Evolutionary conservation across 345 rosid species (phyloP).

Genomic region (Rubroshorea leprosula): DNA sequence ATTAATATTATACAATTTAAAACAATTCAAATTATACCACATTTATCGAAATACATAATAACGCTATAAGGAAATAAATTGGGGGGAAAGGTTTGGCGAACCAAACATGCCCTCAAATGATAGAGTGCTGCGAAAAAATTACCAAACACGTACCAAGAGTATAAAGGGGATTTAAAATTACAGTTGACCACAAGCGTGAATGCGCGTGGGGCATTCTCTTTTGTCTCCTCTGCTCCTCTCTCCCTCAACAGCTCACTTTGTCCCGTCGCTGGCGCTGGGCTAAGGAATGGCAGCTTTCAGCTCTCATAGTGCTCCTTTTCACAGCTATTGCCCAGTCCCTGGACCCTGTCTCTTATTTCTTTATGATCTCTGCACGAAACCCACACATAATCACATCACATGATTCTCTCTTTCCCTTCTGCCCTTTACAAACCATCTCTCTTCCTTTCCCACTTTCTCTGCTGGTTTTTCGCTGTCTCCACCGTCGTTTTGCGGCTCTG

Average conservation of each 20-base stretch:
- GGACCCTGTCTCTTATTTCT: not conserved
- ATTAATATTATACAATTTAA: too few relatives aligned
- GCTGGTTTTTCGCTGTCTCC: not conserved
- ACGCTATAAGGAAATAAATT: too few relatives aligned
- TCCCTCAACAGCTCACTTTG: not conserved
- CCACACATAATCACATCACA: not conserved
- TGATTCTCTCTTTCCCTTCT: conserved; percentile 6
- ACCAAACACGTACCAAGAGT: too few relatives aligned
- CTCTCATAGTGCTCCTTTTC: too few relatives aligned
- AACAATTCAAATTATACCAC: too few relatives aligned
- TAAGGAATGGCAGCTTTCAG: too few relatives aligned
- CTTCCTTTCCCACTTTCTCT: conserved; percentile 1
- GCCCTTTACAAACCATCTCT: conserved; percentile 10
- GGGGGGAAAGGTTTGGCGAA: too few relatives aligned
- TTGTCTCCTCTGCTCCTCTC: not conserved
- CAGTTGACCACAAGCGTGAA: not conserved
- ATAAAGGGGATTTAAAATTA: too few relatives aligned
- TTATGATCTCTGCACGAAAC: not conserved
- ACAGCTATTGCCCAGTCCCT: not conserved
- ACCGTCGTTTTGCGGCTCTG: conserved; percentile 18
- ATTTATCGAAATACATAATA: too few relatives aligned
- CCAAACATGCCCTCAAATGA: too few relatives aligned
- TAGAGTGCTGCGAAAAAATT: too few relatives aligned
- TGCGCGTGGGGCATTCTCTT: not conserved
- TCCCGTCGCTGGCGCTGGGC: not conserved